phyloP scores from a whole-genome alignment of 805 yeast genomes.

The Wickerhamomyces strasburgensis region DNA sequence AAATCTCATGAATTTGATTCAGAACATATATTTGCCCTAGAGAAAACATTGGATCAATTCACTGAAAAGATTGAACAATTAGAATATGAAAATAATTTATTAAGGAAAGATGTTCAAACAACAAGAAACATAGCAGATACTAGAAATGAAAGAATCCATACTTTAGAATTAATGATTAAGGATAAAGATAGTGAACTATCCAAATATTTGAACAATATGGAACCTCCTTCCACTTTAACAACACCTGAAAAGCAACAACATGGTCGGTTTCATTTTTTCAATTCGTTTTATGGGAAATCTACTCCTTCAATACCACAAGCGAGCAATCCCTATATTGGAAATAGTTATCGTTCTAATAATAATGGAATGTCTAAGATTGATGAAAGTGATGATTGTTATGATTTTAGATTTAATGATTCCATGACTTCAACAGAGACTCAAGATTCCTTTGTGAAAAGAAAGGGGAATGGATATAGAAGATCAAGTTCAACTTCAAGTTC shows the following conservation, averaged over 20 bases:
- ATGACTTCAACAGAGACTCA: neutral
- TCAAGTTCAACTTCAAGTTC: conserved; percentile 1
- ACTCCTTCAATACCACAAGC: neutral
- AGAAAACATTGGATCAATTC: conserved; percentile 52
- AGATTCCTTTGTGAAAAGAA: neutral
- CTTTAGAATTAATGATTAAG: conserved; percentile 43
- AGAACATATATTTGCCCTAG: conserved; percentile 48
- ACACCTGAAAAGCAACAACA: too few relatives aligned
- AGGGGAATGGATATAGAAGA: neutral
- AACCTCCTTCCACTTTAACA: too few relatives aligned
- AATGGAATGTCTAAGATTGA: conserved; percentile 7
- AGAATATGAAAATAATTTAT: conserved; percentile 52
- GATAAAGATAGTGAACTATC: too few relatives aligned
- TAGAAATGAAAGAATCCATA: conserved; percentile 51
- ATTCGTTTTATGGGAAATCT: too few relatives aligned
- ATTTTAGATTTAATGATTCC: neutral
- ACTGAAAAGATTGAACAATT: conserved; percentile 56
- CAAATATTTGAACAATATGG: too few relatives aligned
- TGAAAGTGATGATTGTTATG: conserved; percentile 2
- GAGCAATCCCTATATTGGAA: conserved; percentile 6
- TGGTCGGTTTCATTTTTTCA: conserved; percentile 4
- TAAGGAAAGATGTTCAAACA: conserved; percentile 51
- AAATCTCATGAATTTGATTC: conserved; percentile 25
- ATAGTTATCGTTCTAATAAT: conserved; percentile 1
- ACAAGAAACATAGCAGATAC: conserved; percentile 52